Base-by-base conservation (phyloP, 2,329 filamentous ascomycete genomes). In the Fusarium vanettenii region DNA sequence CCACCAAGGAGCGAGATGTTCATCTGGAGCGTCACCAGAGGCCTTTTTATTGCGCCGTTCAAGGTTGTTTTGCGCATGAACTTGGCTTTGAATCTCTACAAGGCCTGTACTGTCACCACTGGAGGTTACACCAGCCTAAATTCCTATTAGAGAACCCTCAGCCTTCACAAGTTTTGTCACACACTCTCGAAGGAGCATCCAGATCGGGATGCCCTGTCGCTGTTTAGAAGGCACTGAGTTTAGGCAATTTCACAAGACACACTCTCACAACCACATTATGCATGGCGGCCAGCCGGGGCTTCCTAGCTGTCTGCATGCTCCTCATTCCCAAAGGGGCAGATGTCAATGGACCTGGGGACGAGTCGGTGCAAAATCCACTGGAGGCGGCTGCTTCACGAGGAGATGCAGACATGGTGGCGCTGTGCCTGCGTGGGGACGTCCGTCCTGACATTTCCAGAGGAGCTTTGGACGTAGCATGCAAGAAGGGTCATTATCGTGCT, bases 21-120 rank as follows among this genome's bases (percentile, higher is more conserved):
- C 71, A 73, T 14, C 2, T 71, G 13, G 6, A 25, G 18, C 55
- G 60, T 13, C 71, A 73, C 27, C 65, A 69, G 11, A 60, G 64
- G 6, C 50, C 62, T 5, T 73, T 73, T 22, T 27, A 25, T 22
- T 73, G 71, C 35, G 8, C 50, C 3, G 18, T 10, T 2, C 37
- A 48, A 16, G 18, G 5, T 13, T 74, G 67, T 25, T 60, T 60
- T 22, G 27, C 45, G 9, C 50, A 41, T 2, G 22, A 25, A 4
- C 20, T 72, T 14, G 70, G 72, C 0, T 65, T 68, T 33, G 43
- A 60, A 22, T 66, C 70, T 4, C 6, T 35, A 2, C 37, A 41
- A 13, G 20, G 31, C 1, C 52, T 73, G 11, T 20, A 66, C 25
- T 50, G 45, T 50, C 45, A 50, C 22, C 25, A 29, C 16, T n/a